These are phyloP conservation scores for Aureobasidium sp. DNA, from an alignment of 2,329 filamentous ascomycete genomes.

Conservation along the genomic window DNA sequence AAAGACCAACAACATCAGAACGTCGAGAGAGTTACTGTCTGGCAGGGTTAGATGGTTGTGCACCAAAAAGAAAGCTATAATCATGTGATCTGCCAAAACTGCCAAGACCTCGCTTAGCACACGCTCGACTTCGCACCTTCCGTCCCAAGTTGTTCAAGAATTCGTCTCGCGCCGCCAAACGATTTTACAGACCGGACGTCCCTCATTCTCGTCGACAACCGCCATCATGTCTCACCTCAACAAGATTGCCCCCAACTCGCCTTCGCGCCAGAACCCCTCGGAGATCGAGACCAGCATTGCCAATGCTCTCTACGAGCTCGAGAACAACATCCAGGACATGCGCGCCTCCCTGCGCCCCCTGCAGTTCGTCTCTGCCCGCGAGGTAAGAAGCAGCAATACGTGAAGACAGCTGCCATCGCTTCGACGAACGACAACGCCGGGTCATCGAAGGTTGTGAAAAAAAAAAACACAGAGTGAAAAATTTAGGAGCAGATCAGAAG, in stretches of 20 bases:
- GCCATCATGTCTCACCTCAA: conserved; percentile 63
- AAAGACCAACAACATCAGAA: background rate
- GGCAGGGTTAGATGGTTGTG: background rate
- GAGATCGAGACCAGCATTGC: conserved; percentile 98
- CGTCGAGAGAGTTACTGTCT: background rate
- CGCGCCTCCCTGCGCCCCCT: conserved; percentile 92
- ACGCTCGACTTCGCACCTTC: background rate
- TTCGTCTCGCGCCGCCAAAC: conserved; percentile 15
- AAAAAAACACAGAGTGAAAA: background rate
- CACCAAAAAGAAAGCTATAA: background rate
- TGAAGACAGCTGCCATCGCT: conserved; percentile 9
- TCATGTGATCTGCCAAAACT: background rate
- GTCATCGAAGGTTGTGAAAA: conserved; percentile 12
- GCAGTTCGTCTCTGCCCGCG: conserved; percentile 97
- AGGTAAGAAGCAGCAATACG: conserved; percentile 64
- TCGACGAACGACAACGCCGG: conserved; percentile 11
- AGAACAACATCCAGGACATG: conserved; percentile 98
- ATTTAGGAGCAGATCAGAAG: conserved; percentile 3
- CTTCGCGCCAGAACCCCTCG: conserved; percentile 89
- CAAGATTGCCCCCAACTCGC: conserved; percentile 98
- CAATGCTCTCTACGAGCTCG: conserved; percentile 95
- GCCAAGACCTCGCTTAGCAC: conserved; percentile 6
- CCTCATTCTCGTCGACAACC: conserved; percentile 19
- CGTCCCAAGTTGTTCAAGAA: conserved; percentile 1
- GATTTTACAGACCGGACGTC: conserved; percentile 15